These are phyloP conservation scores for Phaeosphaeria sp. DNA, from an alignment of 2,329 filamentous ascomycete genomes.

Conservation along the genomic window DNA sequence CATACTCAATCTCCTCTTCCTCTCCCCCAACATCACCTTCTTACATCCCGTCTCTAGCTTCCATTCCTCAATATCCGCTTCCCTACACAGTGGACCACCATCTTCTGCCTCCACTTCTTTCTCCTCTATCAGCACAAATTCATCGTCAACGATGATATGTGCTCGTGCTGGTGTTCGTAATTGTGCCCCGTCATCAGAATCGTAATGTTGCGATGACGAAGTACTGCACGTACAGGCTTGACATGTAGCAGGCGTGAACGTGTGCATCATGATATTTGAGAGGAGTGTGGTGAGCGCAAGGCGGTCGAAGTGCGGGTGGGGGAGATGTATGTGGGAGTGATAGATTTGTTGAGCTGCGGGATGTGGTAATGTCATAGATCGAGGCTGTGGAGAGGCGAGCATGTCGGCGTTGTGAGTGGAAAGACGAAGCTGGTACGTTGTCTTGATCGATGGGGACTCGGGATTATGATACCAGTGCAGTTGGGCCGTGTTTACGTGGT, in stretches of 20 bases:
- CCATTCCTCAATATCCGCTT: constrained; percentile 28
- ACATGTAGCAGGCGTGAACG: neutral
- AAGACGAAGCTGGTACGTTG: no score
- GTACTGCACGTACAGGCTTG: neutral
- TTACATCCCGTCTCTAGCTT: constrained; percentile 7
- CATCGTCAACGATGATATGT: constrained; percentile 17
- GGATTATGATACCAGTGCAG: no score
- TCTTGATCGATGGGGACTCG: no score
- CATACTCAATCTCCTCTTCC: constrained; percentile 17
- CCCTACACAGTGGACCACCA: constrained; percentile 29
- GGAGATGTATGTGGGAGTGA: neutral
- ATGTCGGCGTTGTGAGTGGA: neutral
- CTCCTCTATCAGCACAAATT: constrained; percentile 14
- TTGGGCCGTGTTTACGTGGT: no score
- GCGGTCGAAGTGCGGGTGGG: neutral
- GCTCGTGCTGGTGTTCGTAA: constrained; percentile 6
- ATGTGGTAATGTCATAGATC: neutral
- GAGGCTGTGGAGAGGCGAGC: neutral
- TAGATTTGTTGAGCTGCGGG: neutral
- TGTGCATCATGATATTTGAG: neutral
- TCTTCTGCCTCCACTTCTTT: constrained; percentile 16
- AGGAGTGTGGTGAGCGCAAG: neutral
- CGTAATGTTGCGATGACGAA: neutral
- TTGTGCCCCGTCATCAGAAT: neutral
- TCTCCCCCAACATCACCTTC: neutral